Evolutionary conservation across 2,329 filamentous ascomycete species (phyloP).

Genomic region (Myotisia sp.): DNA sequence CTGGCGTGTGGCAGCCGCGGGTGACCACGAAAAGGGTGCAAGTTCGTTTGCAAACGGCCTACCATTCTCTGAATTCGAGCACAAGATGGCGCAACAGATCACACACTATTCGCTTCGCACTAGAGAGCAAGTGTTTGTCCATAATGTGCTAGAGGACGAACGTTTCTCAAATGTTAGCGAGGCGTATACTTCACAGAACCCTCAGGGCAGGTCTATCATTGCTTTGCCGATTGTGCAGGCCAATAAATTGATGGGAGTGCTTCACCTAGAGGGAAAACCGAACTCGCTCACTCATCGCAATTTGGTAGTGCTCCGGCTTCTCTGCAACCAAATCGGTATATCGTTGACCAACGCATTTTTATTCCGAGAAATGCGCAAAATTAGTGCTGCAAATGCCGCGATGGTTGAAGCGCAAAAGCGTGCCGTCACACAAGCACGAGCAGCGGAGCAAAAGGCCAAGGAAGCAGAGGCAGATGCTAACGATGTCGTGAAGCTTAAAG

Average conservation of each 20-base stretch:
- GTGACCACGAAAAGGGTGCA: slow-evolving; percentile 41
- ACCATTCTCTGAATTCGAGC: slow-evolving; percentile 42
- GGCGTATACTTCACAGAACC: slow-evolving; percentile 41
- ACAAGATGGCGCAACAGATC: slow-evolving; percentile 47
- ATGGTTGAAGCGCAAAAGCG: slow-evolving; percentile 54
- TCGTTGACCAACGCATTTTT: slow-evolving; percentile 50
- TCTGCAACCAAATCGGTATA: slow-evolving; percentile 51
- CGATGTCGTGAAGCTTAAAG: slow-evolving; percentile 51
- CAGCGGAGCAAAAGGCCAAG: slow-evolving; percentile 51
- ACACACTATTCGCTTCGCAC: slow-evolving; percentile 49
- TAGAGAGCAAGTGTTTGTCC: slow-evolving; percentile 48
- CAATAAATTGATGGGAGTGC: slow-evolving; percentile 44
- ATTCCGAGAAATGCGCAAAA: slow-evolving; percentile 47
- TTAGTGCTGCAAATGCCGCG: slow-evolving; percentile 46
- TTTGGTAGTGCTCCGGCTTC: slow-evolving; percentile 37
- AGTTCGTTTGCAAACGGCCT: slow-evolving; percentile 41
- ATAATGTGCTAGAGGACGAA: slow-evolving; percentile 50
- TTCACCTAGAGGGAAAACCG: slow-evolving; percentile 48
- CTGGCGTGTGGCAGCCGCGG: slow-evolving; percentile 49
- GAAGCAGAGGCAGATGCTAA: slow-evolving; percentile 50
- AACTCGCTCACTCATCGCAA: slow-evolving; percentile 51
- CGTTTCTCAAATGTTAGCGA: slow-evolving; percentile 48
- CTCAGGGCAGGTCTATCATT: slow-evolving; percentile 46
- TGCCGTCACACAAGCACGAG: slow-evolving; percentile 46
- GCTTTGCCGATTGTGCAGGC: slow-evolving; percentile 49